Percentiles rank a stretch among this genome's conserved stretches.
phyloP scores from a whole-genome alignment of 306 rosid species.

The Cucumis cinereus region DNA sequence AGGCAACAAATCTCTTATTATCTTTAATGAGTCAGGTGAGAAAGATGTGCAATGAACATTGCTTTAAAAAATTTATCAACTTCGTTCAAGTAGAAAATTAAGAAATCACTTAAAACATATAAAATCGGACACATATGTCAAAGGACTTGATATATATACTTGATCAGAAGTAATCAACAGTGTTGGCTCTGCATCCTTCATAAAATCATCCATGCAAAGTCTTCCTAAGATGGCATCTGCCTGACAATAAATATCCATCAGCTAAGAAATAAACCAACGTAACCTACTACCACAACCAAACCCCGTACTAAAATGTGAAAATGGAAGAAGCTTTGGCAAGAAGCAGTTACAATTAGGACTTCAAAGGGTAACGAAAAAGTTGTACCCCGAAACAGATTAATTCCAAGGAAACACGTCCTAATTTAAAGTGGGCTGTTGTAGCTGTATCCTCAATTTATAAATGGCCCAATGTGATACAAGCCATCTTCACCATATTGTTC shows the following conservation, averaged over 20 bases:
- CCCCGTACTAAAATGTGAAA: background rate
- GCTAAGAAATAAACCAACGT: slow-evolving; percentile 21
- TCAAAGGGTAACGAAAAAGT: background rate
- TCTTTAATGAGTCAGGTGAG: background rate
- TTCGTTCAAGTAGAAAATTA: background rate
- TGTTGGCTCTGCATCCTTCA: slow-evolving; percentile 58
- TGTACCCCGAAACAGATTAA: background rate
- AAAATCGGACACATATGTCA: slow-evolving; percentile 7
- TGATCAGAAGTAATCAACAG: slow-evolving; percentile 85
- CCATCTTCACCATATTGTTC: slow-evolving; percentile 5
- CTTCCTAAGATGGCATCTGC: slow-evolving; percentile 73
- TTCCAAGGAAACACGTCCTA: background rate
- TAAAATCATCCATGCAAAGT: slow-evolving; percentile 57
- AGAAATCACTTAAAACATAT: background rate
- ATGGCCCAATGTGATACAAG: slow-evolving; percentile 45
- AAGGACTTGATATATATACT: slow-evolving; percentile 53
- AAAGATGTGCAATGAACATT: background rate
- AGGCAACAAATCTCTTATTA: no score
- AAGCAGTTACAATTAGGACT: background rate
- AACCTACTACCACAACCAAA: slow-evolving; percentile 20
- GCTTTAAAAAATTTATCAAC: background rate
- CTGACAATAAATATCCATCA: slow-evolving; percentile 54
- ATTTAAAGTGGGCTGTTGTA: background rate
- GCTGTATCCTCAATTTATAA: slow-evolving; percentile 37
- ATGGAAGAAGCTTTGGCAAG: background rate